Evolutionary conservation across 768 basidiomycete species (phyloP).

Genomic region (Pulveroboletus sp.): DNA sequence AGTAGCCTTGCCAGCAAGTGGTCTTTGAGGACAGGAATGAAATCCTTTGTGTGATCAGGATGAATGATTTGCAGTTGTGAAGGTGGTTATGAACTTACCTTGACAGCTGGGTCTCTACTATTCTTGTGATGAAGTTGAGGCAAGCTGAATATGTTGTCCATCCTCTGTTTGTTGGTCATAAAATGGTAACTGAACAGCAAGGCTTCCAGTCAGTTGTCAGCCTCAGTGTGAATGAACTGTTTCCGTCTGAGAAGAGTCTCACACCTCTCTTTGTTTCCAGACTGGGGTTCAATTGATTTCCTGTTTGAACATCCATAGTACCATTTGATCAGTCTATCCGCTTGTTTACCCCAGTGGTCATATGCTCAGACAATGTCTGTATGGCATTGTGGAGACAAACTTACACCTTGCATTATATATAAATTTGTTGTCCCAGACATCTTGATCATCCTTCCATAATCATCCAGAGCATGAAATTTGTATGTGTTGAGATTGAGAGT

Average conservation of each 20-base stretch:
- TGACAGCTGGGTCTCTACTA: too few relatives aligned
- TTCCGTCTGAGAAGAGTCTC: constrained; percentile 1
- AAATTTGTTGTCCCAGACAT: too few relatives aligned
- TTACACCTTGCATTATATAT: neutral
- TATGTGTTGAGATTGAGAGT: too few relatives aligned
- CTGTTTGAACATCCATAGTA: constrained; percentile 26
- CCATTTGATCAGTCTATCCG: constrained; percentile 20
- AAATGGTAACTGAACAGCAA: constrained; percentile 1
- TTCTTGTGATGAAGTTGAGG: neutral
- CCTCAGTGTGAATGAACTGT: neutral
- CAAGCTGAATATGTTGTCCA: neutral
- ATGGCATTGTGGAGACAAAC: neutral
- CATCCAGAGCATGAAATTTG: too few relatives aligned
- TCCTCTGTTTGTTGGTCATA: neutral
- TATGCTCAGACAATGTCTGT: neutral
- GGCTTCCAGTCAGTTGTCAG: neutral
- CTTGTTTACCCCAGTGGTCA: neutral
- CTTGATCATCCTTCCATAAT: too few relatives aligned
- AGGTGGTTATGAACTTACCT: too few relatives aligned
- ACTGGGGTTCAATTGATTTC: neutral
- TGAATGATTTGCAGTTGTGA: too few relatives aligned
- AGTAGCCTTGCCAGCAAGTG: neutral
- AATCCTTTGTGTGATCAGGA: too few relatives aligned
- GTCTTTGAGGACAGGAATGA: neutral
- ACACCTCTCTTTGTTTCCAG: constrained; percentile 10